phyloP scores from a whole-genome alignment of 2,329 filamentous ascomycete genomes.

The Pseudogymnoascus sp. region DNA sequence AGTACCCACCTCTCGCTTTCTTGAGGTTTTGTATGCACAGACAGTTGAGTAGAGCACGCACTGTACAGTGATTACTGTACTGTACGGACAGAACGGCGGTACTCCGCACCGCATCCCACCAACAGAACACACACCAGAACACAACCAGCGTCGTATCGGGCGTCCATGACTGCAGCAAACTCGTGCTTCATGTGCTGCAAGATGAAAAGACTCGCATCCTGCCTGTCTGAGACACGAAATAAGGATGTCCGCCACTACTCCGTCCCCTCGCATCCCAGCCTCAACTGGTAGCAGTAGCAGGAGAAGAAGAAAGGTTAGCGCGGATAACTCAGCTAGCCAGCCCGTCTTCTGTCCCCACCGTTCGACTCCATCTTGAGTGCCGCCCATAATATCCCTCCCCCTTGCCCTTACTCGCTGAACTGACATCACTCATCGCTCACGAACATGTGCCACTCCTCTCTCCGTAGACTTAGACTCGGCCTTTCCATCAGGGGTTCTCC shows the following conservation, averaged over 20 bases:
- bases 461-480: background rate
- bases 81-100: background rate
- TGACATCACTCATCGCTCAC: background rate
- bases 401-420: background rate
- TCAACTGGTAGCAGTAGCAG: background rate
- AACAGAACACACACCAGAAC: background rate
- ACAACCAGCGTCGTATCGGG: background rate
- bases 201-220: background rate
- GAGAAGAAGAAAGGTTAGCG: background rate
- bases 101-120: background rate
- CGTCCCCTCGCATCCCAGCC: background rate
- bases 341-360: background rate
- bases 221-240: background rate
- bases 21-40: too few relatives aligned
- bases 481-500: background rate
- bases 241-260: background rate
- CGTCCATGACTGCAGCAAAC: background rate
- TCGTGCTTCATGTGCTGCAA: background rate
- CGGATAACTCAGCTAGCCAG: background rate
- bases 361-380: background rate
- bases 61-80: background rate
- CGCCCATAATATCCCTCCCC: background rate
- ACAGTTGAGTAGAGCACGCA: too few relatives aligned
- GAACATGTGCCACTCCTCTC: background rate
- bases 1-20: background rate